Percentiles rank a stretch among this genome's conserved stretches.
phyloP scores from a whole-genome alignment of 2,329 filamentous ascomycete species.

The Myriosclerotinia scirpicola region DNA sequence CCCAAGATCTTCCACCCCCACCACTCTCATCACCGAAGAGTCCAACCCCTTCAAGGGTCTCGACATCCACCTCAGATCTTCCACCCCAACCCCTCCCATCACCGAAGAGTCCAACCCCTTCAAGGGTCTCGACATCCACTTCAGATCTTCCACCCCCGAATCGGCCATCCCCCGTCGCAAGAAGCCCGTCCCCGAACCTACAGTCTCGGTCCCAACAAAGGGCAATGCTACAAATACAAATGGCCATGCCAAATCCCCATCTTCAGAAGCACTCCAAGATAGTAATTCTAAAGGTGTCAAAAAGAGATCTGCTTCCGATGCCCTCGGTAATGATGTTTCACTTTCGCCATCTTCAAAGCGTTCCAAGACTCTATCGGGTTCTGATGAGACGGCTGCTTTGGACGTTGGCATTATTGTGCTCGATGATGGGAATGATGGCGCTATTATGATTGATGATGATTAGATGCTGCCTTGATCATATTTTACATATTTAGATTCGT shows the following conservation, averaged over 20 bases:
- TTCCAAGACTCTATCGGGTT: slow-evolving; percentile 40
- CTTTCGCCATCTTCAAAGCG: slow-evolving; percentile 30
- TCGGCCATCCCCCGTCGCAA: slow-evolving; percentile 37
- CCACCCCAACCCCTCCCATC: slow-evolving; percentile 34
- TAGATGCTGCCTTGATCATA: slow-evolving; percentile 40
- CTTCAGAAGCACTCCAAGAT: slow-evolving; percentile 14
- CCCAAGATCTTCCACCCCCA: slow-evolving; percentile 29
- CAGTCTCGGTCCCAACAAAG: neutral
- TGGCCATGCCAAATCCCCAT: slow-evolving; percentile 18
- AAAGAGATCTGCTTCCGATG: slow-evolving; percentile 39
- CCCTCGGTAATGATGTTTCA: slow-evolving; percentile 28
- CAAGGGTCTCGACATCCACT: too few species aligned
- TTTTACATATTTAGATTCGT: neutral
- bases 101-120: slow-evolving; percentile 17
- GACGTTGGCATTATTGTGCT: slow-evolving; percentile 38
- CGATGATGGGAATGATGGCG: slow-evolving; percentile 50
- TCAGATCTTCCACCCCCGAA: slow-evolving; percentile 26
- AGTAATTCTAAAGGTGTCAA: slow-evolving; percentile 30
- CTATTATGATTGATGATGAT: slow-evolving; percentile 67
- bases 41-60: slow-evolving; percentile 27
- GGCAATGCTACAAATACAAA: slow-evolving; percentile 25
- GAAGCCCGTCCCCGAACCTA: slow-evolving; percentile 24
- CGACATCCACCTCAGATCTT: slow-evolving; percentile 31
- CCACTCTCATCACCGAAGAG: slow-evolving; percentile 30
- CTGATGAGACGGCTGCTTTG: slow-evolving; percentile 39